Percentiles rank a stretch among this genome's conserved stretches.
These are phyloP conservation scores for Triticum timopheevii DNA, from an alignment of 176 grass and related monocot species.

Conservation along the genomic window DNA sequence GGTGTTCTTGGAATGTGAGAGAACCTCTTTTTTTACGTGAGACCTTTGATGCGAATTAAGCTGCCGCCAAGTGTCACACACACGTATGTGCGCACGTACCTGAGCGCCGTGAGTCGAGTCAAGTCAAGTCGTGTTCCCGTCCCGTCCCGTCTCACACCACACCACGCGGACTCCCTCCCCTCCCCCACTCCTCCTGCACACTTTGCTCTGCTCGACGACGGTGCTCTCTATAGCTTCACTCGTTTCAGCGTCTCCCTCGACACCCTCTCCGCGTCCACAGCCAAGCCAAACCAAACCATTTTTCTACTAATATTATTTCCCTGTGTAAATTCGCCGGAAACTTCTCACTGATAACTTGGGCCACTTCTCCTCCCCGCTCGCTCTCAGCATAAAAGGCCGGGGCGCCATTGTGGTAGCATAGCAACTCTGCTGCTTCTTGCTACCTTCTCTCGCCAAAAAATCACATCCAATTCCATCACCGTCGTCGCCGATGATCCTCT, in stretches of 20 bases:
- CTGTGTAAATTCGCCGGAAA: neutral
- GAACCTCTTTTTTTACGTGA: too few species aligned
- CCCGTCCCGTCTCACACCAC: neutral
- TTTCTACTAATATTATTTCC: too few species aligned
- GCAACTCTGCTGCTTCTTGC: too few species aligned
- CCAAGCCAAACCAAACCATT: too few species aligned
- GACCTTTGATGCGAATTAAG: too few species aligned
- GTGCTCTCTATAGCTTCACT: neutral
- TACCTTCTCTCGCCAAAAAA: too few species aligned
- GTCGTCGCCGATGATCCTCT: slow-evolving; percentile 15
- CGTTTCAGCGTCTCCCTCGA: neutral
- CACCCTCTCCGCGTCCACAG: too few species aligned
- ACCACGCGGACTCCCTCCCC: neutral
- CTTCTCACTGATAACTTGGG: neutral
- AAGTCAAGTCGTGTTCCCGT: neutral
- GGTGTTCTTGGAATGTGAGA: too few species aligned
- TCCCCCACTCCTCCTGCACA: neutral
- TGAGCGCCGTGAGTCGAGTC: too few species aligned
- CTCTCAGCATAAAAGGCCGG: neutral
- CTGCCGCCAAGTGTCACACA: too few species aligned
- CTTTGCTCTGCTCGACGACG: neutral
- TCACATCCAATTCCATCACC: neutral
- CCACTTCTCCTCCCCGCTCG: neutral
- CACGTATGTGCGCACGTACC: too few species aligned
- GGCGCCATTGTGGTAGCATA: too few species aligned